Evolutionary conservation across 2,329 filamentous ascomycete species (phyloP).

Genomic region (Fusarium keratoplasticum): DNA sequence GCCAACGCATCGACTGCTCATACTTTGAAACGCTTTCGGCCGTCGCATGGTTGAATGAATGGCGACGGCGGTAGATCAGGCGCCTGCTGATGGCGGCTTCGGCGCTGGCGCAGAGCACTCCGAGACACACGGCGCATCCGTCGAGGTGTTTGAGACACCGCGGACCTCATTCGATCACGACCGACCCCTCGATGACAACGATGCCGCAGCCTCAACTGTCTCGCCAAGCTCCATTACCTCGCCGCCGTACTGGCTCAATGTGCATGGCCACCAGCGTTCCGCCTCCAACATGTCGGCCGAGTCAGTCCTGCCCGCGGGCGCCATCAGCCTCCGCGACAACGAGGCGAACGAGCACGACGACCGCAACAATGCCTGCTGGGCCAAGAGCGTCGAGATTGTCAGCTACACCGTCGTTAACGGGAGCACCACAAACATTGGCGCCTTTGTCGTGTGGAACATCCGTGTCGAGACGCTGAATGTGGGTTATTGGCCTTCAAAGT

Average conservation of each 20-base stretch:
- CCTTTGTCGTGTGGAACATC: slow-evolving; percentile 96
- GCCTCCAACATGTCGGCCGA: slow-evolving; percentile 60
- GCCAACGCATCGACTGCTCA: slow-evolving; percentile 1
- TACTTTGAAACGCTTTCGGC: slow-evolving; percentile 7
- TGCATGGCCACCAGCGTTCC: slow-evolving; percentile 51
- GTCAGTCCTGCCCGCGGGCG: slow-evolving; percentile 62
- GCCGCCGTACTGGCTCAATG: slow-evolving; percentile 60
- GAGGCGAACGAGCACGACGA: slow-evolving; percentile 64
- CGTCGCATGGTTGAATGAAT: slow-evolving; percentile 52
- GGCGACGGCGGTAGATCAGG: slow-evolving; percentile 48
- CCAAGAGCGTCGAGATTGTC: slow-evolving; percentile 69
- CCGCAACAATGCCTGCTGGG: slow-evolving; percentile 71
- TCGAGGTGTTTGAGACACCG: slow-evolving; percentile 44
- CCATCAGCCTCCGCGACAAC: slow-evolving; percentile 73
- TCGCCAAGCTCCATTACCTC: slow-evolving; percentile 49
- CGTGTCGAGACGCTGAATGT: slow-evolving; percentile 87
- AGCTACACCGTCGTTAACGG: slow-evolving; percentile 69
- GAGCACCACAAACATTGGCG: slow-evolving; percentile 73
- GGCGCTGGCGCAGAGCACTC: slow-evolving; percentile 26
- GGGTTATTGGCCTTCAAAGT: slow-evolving; percentile 22
- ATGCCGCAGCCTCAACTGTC: slow-evolving; percentile 39
- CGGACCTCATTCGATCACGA: slow-evolving; percentile 41
- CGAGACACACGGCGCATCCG: slow-evolving; percentile 32
- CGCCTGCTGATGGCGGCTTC: slow-evolving; percentile 37
- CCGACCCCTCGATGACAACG: slow-evolving; percentile 17